Base-by-base conservation (phyloP, 1,284 basidiomycete species). In the Prillingera fragicola region DNA sequence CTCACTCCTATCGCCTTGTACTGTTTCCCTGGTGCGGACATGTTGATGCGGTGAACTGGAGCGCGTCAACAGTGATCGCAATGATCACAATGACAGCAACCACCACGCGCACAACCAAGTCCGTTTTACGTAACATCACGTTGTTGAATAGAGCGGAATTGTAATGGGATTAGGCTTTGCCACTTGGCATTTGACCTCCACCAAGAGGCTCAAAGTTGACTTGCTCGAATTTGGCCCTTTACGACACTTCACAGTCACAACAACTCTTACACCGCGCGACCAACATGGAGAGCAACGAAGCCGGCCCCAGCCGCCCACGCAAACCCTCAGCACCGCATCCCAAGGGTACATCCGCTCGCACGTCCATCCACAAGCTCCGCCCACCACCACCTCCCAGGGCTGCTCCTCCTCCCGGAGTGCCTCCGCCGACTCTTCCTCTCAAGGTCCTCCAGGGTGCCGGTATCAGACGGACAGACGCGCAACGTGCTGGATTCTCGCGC, bases 401-500 rank as follows among this genome's bases (percentile, higher is more conserved):
- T n/a, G 46, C 40, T 1, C 37, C 38, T 9, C 17, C 25, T 0
- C 29, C 32, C 8, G n/a, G 29, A 15, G 38, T 32, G 3, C 31
- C 38, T 4, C 26, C 38, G 7, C 49, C 48, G 3, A 49, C 55
- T 12, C 23, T 58, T 24, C 61, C 59, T 3, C 51, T 57, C 46
- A 67, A 67, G 45, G 41, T 57, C 2, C 45, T 65, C 5, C 65
- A 65, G 23, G 63, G 65, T 9, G 45, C 50, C 7, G 52, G 53
- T 2, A 56, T 52, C n/a, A 40, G 52, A 17, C 43, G 65, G 35
- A 60, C 54, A 5, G 63, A 69, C 41, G 41, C 41, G 6, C 48
- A 52, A 24, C 56, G 57, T 39, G 51, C 48, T n/a, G 65, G 62
- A 4, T 65, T 54, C 41, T 84, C 84, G 63, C 80, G 85, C 66